Base-by-base conservation (phyloP, 2,329 filamentous ascomycete genomes). In the Berkeleyomyces rouxiae region DNA sequence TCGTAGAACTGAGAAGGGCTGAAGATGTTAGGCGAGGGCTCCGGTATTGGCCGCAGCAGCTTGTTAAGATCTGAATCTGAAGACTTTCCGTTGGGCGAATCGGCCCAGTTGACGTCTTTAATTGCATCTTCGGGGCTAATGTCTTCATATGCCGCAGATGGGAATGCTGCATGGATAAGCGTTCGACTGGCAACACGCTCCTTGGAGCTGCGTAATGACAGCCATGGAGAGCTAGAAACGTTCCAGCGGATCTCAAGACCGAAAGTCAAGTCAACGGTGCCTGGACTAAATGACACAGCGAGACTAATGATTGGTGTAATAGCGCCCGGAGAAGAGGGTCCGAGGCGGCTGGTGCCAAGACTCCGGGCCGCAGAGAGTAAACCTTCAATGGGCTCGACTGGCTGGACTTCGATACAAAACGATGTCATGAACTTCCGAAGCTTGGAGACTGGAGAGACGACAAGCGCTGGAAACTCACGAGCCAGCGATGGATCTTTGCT, bases 1-100 rank as follows among this genome's bases (percentile, higher is more conserved):
- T 86, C 79, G 68, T 90, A 91, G 69, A 91, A 91, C 63, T 76
- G 75, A 67, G 79, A 76, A 0, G 79, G 77, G 1, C 77, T 77
- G 33, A 13, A 39, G 16, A 23, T 68, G 68, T 64, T 68, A 61
- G 31, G 55, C 33, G 58, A 62, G 61, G 33, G 60, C 31, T 9
- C 43, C 57, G 4, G 61, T 33, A 10, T n/a, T 11, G 68, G 11
- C 75, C 72, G 59, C 76, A 73, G 0, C 66, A 65, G n/a, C 73
- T 53, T 53, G 31, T 11, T 36, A 7, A 53, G 13, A 11, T 10
- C 31, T 2, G 49, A n/a, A 9, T 13, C 33, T 33, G 49, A 37
- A 13, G 49, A 9, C 9, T 53, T 23, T 43, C n/a, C 6, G 1
- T 7, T 13, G 33, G 10, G 10, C 4, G 33, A 6, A 33, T 11